These are phyloP conservation scores for Kodamaea sp. DNA, from an alignment of 1,139 yeast species.

Conservation along the genomic window DNA sequence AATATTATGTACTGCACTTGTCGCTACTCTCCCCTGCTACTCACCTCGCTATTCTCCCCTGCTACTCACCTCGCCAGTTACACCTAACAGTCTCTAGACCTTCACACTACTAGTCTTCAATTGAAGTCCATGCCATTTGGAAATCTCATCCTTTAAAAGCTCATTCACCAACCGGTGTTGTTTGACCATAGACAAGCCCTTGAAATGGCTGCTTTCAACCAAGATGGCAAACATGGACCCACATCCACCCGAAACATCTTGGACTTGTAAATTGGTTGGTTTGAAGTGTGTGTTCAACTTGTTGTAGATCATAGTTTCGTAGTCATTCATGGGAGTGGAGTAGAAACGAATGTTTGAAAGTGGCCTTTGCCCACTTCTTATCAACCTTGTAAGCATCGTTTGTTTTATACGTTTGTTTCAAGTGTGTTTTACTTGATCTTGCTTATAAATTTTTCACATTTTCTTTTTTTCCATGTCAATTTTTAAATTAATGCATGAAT, in stretches of 20 bases:
- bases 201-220: conserved; percentile 69
- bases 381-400: conserved; percentile 3
- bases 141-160: conserved; percentile 76
- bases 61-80: neutral
- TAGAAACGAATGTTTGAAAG: conserved; percentile 5
- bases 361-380: conserved; percentile 4
- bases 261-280: conserved; percentile 62
- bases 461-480: too few relatives aligned
- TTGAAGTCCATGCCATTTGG: conserved; percentile 94
- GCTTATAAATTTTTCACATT: too few relatives aligned
- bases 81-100: neutral
- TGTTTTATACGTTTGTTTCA: too few relatives aligned
- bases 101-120: conserved; percentile 59
- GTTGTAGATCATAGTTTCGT: conserved; percentile 62
- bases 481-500: too few relatives aligned
- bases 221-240: conserved; percentile 96
- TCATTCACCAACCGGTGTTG: conserved; percentile 90
- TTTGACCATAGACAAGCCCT: conserved; percentile 78
- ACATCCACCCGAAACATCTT: conserved; percentile 90
- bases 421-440: neutral
- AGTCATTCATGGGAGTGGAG: conserved; percentile 46
- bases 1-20: too few relatives aligned
- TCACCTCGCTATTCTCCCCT: too few relatives aligned
- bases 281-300: conserved; percentile 51
- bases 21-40: too few relatives aligned